Evolutionary conservation across 2,329 filamentous ascomycete genomes (phyloP).

Genomic region (Neonectria faginata): DNA sequence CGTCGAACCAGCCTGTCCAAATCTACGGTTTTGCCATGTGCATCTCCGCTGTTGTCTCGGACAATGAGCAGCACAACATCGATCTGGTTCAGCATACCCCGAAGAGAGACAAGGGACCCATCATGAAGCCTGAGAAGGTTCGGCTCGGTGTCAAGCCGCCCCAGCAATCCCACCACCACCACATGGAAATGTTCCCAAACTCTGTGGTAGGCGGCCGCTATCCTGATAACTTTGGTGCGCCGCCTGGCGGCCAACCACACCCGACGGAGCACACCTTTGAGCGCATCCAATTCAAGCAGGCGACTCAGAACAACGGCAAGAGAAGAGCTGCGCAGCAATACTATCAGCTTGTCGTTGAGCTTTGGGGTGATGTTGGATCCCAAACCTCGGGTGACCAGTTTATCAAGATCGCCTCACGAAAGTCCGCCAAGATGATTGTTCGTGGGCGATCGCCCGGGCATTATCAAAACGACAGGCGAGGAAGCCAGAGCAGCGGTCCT

Average conservation of each 20-base stretch:
- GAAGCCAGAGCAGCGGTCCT: slow-evolving; percentile 76
- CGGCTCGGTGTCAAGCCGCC: slow-evolving; percentile 76
- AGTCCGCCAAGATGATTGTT: slow-evolving; percentile 88
- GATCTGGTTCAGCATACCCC: slow-evolving; percentile 92
- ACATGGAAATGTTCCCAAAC: slow-evolving; percentile 59
- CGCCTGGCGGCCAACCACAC: slow-evolving; percentile 50
- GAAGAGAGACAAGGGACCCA: slow-evolving; percentile 89
- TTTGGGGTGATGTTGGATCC: slow-evolving; percentile 75
- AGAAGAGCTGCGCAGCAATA: slow-evolving; percentile 90
- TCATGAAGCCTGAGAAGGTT: slow-evolving; percentile 77
- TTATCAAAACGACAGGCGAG: slow-evolving; percentile 77
- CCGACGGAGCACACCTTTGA: slow-evolving; percentile 77
- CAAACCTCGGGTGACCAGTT: slow-evolving; percentile 63
- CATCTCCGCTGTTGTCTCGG: slow-evolving; percentile 85
- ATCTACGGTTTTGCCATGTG: slow-evolving; percentile 84
- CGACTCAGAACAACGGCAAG: slow-evolving; percentile 94
- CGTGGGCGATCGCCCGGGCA: slow-evolving; percentile 85
- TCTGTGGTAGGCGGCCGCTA: slow-evolving; percentile 52
- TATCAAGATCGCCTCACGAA: slow-evolving; percentile 77
- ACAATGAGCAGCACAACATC: slow-evolving; percentile 78
- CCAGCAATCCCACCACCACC: slow-evolving; percentile 60
- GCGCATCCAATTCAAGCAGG: slow-evolving; percentile 93
- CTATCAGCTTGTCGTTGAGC: slow-evolving; percentile 89
- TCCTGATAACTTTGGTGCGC: slow-evolving; percentile 54
- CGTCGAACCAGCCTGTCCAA: slow-evolving; percentile 67